Evolutionary conservation across 768 basidiomycete species (phyloP), one percentile per base, ranked within the genome.

Genomic region (Lactifluus hygrophoroides): DNA sequence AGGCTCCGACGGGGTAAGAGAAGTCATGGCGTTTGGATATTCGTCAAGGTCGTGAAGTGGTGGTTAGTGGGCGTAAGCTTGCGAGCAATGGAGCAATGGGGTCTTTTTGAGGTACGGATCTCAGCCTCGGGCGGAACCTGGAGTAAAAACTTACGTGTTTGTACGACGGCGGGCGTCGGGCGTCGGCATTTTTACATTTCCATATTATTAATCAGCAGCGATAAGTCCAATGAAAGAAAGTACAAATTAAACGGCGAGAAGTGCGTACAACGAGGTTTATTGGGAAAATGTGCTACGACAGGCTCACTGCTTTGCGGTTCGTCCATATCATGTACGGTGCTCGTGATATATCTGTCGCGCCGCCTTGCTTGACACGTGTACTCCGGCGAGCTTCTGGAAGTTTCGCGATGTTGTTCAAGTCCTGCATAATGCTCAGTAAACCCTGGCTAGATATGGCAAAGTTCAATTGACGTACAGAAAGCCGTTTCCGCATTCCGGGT

Each of bases 291-390:
- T 38, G 27, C 58, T 61, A 69, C 43, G 70, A 66, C 27, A 72
- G 64, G 64, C 75, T 79, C 14, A 74, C 75, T 46, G 88, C 88
- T 69, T 84, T 79, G 65, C 86, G 86, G 68, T 93, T 93, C 58
- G 83, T 82, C 90, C 91, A 93, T 71, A 77, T 74, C 89, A 93
- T 90, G 69, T 93, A 93, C 23, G 89, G 85, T 68, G 91, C 88
- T 66, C 88, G 81, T 32, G 77, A 74, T 59, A 89, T 75, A 67
- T 89, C 86, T 53, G 82, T 75, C 38, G 78, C 81, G 32, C 75
- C 47, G 14, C 58, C 71, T 28, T 75, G 73, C 44, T 78, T 76
- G 66, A 80, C 81, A 44, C 89, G 83, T 21, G 83, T 78, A 69
- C 88, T 91, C 40, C 90, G 85, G 47, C 90, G 80, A 5, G 88